Evolutionary conservation across 805 yeast species (phyloP).

Genomic region (Sungouiozyma ichnusensis): DNA sequence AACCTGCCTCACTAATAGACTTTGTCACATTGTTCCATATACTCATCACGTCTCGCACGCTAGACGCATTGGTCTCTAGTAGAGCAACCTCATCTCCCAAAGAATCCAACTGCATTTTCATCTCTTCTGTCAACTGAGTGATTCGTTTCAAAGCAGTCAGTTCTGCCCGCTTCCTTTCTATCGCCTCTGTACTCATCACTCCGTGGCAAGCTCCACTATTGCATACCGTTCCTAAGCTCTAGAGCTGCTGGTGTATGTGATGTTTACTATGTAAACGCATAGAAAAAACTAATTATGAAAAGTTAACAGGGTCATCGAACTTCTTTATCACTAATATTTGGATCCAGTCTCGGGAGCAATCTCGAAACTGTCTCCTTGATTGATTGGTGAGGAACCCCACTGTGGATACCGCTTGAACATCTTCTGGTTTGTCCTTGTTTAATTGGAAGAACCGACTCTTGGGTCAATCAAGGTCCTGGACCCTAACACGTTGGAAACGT

Average conservation of each 20-base stretch:
- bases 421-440: not conserved
- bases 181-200: not conserved
- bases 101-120: slow-evolving; percentile 21
- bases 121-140: slow-evolving; percentile 17
- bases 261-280: not conserved
- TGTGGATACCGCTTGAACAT: not conserved
- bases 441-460: not conserved
- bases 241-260: not conserved
- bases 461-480: not conserved
- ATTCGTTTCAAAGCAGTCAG: slow-evolving; percentile 20
- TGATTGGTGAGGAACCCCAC: not conserved
- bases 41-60: slow-evolving; percentile 19
- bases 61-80: slow-evolving; percentile 19
- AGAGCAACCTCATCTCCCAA: slow-evolving; percentile 17
- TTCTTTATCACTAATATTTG: too few relatives aligned
- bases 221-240: not conserved
- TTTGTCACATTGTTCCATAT: slow-evolving; percentile 26
- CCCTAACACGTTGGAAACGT: not conserved
- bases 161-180: slow-evolving; percentile 16
- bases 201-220: not conserved
- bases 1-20: slow-evolving; percentile 25
- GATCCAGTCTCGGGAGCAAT: too few relatives aligned
- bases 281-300: too few relatives aligned
- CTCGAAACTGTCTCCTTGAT: too few relatives aligned
- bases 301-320: too few relatives aligned